Evolutionary conservation across 306 rosid species (phyloP), one percentile per base, ranked within the genome.

Genomic region (Datisca glomerata): DNA sequence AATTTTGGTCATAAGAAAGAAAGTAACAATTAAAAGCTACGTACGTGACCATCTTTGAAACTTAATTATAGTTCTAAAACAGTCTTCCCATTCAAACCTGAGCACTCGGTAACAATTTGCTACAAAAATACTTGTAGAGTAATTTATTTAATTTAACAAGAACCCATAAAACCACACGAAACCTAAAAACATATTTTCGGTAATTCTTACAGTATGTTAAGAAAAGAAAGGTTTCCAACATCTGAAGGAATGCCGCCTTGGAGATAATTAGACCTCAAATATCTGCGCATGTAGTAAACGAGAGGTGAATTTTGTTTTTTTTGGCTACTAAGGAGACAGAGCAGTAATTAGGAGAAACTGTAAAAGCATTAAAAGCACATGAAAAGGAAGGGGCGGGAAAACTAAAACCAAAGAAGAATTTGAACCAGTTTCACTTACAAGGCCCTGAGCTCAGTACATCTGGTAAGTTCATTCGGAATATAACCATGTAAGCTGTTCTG

Each of bases 401-500:
- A 31, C 6, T 39, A 28, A 3, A 50, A 15, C 12, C 8, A 49
- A 36, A 12, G 12, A 21, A 1, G 51, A 14, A 47, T 13, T 4
- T 19, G 10, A 48, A 60, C 4, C 6, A 39, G 7, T 55, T 57
- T 34, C 20, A 64, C 98, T 68, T 59, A 91, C 98, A 91, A 14
- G 3, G 98, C 98, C 63, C 96, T 64, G 21, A 91, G 96, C 64
- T 91, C 98, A 15, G 74, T 56, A 63, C 96, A 91, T 37, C 71
- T 78, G 58, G 94, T 61, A 49, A 91, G 65, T 63, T 84, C 98
- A 66, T 47, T 39, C 44, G 98, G 98, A 54, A 91, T 80, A 51
- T 52, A 72, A 55, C 98, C 98, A 51, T 80, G 98, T 64, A 91
- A 80, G 58, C 85, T 32, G 54, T 91, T 91, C 76, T 78, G 94